Evolutionary conservation across 176 grass and related monocot species (phyloP).

Genomic region (Aegilops sharonensis): DNA sequence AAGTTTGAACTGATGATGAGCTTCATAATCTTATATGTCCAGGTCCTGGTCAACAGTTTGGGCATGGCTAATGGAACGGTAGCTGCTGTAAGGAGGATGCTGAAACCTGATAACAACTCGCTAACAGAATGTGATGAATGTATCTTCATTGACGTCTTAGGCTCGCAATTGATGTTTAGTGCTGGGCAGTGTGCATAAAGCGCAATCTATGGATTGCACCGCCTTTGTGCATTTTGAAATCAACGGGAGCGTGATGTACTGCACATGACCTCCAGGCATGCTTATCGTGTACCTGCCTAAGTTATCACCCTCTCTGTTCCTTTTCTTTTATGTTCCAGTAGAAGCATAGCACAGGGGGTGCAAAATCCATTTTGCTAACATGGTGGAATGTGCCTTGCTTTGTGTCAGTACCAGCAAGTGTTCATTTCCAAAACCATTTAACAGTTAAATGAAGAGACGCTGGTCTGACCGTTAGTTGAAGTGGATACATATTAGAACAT

Average conservation of each 20-base stretch:
- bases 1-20: constrained; percentile 11
- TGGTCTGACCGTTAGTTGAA: too few species aligned
- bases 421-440: too few species aligned
- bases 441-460: too few species aligned
- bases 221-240: not conserved
- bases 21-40: constrained; percentile 19
- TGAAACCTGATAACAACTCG: constrained; percentile 15
- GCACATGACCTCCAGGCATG: too few species aligned
- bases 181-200: not conserved
- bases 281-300: too few species aligned
- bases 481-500: too few species aligned
- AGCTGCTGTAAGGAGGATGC: constrained; percentile 31
- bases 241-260: too few species aligned
- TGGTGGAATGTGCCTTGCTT: not conserved
- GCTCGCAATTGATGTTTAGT: constrained; percentile 1
- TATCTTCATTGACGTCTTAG: constrained; percentile 18
- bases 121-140: constrained; percentile 11
- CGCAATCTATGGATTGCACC: not conserved
- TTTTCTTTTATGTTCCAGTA: not conserved
- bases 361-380: not conserved
- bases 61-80: constrained; percentile 24
- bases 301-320: too few species aligned
- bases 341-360: too few species aligned
- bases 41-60: constrained; percentile 53
- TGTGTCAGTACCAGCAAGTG: too few species aligned